These are phyloP conservation scores for Zymoseptoria passerinii DNA, from an alignment of 2,329 filamentous ascomycete genomes.

Conservation along the genomic window DNA sequence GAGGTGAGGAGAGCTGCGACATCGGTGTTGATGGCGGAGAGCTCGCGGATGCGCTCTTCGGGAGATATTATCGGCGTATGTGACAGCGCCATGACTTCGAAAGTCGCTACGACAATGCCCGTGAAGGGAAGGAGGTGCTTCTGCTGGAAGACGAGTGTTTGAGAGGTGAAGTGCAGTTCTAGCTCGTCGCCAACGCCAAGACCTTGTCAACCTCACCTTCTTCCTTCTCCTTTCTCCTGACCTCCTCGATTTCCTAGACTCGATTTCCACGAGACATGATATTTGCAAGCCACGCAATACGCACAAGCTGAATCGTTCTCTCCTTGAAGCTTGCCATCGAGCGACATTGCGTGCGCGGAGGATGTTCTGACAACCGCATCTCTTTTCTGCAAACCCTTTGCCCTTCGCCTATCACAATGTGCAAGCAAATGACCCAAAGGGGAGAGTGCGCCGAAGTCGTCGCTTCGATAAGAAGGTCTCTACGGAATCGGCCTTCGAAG, in stretches of 20 bases:
- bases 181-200: too few species aligned
- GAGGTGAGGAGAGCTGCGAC: slow-evolving; percentile 48
- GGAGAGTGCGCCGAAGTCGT: not conserved
- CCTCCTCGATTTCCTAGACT: not conserved
- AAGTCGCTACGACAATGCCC: not conserved
- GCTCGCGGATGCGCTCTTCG: slow-evolving; percentile 70
- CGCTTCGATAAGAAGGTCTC: not conserved
- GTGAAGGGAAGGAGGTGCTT: not conserved
- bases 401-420: not conserved
- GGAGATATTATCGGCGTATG: slow-evolving; percentile 45
- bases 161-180: not conserved
- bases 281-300: not conserved
- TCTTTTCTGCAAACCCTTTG: not conserved
- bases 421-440: too few species aligned
- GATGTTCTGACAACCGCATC: not conserved
- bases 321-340: not conserved
- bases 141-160: not conserved
- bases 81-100: slow-evolving; percentile 8
- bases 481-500: not conserved
- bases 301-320: not conserved
- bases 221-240: too few species aligned
- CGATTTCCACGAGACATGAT: not conserved
- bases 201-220: not conserved
- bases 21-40: slow-evolving; percentile 66
- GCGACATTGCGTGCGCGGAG: too few species aligned